A percentile compares a stretch with the other conserved stretches of the same genome.
phyloP scores from a whole-genome alignment of 1,284 basidiomycete genomes.

The Fomitiporia mediterranea region DNA sequence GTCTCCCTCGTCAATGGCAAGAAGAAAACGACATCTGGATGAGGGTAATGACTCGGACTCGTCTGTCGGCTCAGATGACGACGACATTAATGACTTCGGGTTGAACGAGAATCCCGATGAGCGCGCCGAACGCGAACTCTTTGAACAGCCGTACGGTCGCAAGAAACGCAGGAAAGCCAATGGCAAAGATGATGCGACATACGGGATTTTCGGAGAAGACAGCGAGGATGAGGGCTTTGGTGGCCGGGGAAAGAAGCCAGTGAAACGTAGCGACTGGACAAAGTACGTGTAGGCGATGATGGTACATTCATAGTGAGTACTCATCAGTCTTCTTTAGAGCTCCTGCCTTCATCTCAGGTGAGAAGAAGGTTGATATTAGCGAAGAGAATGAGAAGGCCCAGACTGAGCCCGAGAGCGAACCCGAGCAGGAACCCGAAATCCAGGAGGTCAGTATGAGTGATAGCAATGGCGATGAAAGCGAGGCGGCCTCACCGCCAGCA shows the following conservation, averaged over 20 bases:
- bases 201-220: slow-evolving; percentile 78
- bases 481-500: slow-evolving; percentile 38
- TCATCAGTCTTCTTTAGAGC: slow-evolving; percentile 36
- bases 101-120: slow-evolving; percentile 62
- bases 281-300: slow-evolving; percentile 41
- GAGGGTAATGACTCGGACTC: slow-evolving; percentile 65
- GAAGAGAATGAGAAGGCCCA: slow-evolving; percentile 29
- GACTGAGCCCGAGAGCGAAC: slow-evolving; percentile 29
- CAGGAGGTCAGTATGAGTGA: slow-evolving; percentile 31
- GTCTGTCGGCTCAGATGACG: slow-evolving; percentile 50
- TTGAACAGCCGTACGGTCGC: slow-evolving; percentile 72
- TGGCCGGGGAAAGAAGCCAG: slow-evolving; percentile 22
- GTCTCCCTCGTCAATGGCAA: too few relatives aligned
- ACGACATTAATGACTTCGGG: slow-evolving; percentile 36
- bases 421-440: slow-evolving; percentile 24
- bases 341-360: slow-evolving; percentile 67
- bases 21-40: slow-evolving; percentile 78
- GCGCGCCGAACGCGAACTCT: slow-evolving; percentile 73
- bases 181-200: slow-evolving; percentile 73
- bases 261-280: slow-evolving; percentile 56
- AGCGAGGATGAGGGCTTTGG: slow-evolving; percentile 56
- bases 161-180: slow-evolving; percentile 56
- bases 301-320: slow-evolving; percentile 8
- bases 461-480: slow-evolving; percentile 32
- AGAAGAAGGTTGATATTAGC: slow-evolving; percentile 46